Evolutionary conservation across 768 basidiomycete genomes (phyloP), one percentile per base, ranked within the genome.

Genomic region (Lentinula guzmanii): DNA sequence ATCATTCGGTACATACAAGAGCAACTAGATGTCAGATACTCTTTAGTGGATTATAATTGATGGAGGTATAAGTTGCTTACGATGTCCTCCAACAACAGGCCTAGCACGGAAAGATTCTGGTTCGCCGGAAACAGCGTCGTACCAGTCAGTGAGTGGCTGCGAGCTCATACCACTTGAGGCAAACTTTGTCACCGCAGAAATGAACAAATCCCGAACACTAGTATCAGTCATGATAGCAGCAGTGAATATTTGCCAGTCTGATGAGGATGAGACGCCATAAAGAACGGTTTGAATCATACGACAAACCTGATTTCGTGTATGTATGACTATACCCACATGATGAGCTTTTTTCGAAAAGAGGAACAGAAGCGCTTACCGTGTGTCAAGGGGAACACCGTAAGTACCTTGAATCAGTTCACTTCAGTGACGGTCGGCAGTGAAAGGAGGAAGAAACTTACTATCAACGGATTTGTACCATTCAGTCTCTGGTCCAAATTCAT

Each of bases 211-310:
- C 43, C 79, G 71, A 4, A 67, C 67, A 1, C 64, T 64, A 8
- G 45, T 62, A 59, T 71, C 69, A 2, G 71, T 72, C 52, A 76
- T 73, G 15, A 74, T 71, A 1, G 73, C 76, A 11, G 75, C 72
- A 9, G 76, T 77, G 70, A 74, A 79, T 8, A 77, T 68, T 31
- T 74, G 64, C 79, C 79, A 80, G 60, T 79, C 79, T 62, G 58
- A 43, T 43, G 39, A 31, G 31, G 42, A 35, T 58, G 52, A 50
- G 18, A 15, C 57, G 7, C 8, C 21, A 24, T 13, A 16, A 35
- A 24, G 5, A 1, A 11, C n/a, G 52, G 31, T 18, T 48, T 10
- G 16, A 13, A 31, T 33, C 16, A 7, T 60, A 15, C 24, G 16
- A 58, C 68, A 16, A 45, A 64, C 70, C 70, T 34, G 72, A 69